phyloP scores from a whole-genome alignment of 768 basidiomycete genomes.

The Sporobolomyces phaffii region DNA sequence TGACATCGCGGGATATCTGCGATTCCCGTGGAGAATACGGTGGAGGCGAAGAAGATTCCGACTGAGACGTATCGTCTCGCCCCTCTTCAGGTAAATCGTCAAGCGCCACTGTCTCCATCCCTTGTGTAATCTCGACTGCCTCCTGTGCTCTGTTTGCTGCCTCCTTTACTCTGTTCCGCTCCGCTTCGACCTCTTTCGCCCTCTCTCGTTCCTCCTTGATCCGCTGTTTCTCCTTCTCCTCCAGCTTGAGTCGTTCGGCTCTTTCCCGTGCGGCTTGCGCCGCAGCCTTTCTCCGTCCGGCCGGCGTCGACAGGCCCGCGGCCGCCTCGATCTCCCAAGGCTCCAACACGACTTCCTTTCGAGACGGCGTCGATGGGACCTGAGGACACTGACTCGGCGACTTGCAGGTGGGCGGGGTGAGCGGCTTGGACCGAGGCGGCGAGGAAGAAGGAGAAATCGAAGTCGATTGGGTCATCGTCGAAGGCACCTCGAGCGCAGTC shows the following conservation, averaged over 20 bases:
- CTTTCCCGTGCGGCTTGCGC: constrained; percentile 11
- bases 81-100: no score
- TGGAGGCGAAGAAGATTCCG: constrained; percentile 5
- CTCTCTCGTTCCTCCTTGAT: not conserved
- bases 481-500: not conserved
- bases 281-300: constrained; percentile 14
- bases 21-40: constrained; percentile 25
- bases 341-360: constrained; percentile 17
- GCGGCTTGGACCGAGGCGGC: not conserved
- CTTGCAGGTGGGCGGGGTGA: not conserved
- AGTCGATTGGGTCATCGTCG: not conserved
- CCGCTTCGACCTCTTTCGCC: not conserved
- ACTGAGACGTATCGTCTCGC: not conserved
- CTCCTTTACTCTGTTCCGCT: not conserved
- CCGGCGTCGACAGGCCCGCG: constrained; percentile 17
- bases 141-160: not conserved
- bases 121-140: not conserved
- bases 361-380: not conserved
- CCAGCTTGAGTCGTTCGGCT: not conserved
- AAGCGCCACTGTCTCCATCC: no score
- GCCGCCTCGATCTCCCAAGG: constrained; percentile 32
- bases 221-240: not conserved
- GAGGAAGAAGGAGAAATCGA: not conserved
- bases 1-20: not conserved
- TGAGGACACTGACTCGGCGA: not conserved